Percentiles rank a stretch among this genome's conserved stretches.
Conservation (phyloP, 768 basidiomycete genomes). For the Phylloporus sp. region DNA sequence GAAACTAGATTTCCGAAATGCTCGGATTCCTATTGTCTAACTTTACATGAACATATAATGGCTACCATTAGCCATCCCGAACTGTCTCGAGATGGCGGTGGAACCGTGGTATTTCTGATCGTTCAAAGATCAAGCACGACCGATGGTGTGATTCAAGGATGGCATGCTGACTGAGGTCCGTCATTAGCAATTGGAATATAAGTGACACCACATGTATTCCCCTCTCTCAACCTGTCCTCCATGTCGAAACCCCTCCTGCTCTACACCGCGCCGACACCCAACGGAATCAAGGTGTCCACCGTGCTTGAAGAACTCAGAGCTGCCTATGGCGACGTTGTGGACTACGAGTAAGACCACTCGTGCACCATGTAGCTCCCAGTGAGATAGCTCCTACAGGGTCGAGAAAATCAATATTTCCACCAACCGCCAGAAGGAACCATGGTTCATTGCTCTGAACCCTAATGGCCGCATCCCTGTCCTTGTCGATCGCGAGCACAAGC, state of each 20-base stretch:
- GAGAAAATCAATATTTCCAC: conserved; percentile 54
- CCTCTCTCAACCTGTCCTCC: neutral
- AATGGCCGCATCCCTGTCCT: conserved; percentile 72
- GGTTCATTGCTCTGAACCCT: conserved; percentile 74
- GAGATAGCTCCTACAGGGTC: conserved; percentile 32
- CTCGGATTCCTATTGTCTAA: no score
- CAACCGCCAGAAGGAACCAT: conserved; percentile 76
- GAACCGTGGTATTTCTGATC: no score
- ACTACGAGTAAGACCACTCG: conserved; percentile 45
- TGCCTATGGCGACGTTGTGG: conserved; percentile 41
- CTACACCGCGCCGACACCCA: conserved; percentile 39
- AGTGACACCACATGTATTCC: no score
- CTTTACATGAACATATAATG: no score
- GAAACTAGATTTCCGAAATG: no score
- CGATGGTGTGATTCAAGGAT: no score
- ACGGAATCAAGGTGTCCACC: conserved; percentile 49
- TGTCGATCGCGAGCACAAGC: conserved; percentile 50
- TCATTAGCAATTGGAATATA: neutral
- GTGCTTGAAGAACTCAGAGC: conserved; percentile 62
- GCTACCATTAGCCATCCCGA: no score
- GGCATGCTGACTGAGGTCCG: neutral
- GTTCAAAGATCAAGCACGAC: no score
- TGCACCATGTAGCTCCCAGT: neutral
- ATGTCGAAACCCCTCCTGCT: conserved; percentile 27
- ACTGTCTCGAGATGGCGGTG: no score